Evolutionary conservation across 345 rosid species (phyloP).

Genomic region (Lepidium aucheri): DNA sequence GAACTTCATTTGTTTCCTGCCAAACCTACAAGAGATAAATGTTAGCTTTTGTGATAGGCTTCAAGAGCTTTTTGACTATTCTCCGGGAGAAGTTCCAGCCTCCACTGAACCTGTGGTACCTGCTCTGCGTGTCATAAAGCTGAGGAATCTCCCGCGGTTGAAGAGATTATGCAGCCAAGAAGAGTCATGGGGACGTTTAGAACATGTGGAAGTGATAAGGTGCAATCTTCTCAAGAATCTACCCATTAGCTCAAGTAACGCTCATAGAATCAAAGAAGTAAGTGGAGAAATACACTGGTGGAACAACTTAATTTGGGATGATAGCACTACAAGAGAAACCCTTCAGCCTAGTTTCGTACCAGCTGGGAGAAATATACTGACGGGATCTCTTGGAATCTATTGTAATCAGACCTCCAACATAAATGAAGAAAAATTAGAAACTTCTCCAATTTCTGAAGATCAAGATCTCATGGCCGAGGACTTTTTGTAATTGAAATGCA

Average conservation of each 20-base stretch:
- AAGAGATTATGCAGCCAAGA: constrained; percentile 10
- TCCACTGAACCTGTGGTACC: constrained; percentile 21
- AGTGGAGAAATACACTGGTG: constrained; percentile 35
- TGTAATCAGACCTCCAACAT: neutral
- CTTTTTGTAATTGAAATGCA: neutral
- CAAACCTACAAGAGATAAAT: constrained; percentile 25
- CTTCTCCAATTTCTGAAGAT: neutral
- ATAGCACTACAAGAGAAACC: constrained; percentile 11
- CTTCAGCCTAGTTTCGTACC: constrained; percentile 10
- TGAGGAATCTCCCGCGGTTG: constrained; percentile 29
- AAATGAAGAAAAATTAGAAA: neutral
- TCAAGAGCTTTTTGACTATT: constrained; percentile 14
- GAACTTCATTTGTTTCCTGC: constrained; percentile 25
- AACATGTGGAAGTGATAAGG: constrained; percentile 26
- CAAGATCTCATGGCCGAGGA: neutral
- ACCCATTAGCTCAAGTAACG: constrained; percentile 18
- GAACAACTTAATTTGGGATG: constrained; percentile 22
- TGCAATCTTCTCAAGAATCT: constrained; percentile 22
- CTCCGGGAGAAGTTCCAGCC: neutral
- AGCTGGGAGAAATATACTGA: neutral
- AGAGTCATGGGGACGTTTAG: constrained; percentile 21
- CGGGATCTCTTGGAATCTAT: neutral
- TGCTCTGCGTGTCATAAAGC: constrained; percentile 15
- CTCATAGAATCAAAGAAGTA: constrained; percentile 15
- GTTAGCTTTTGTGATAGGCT: constrained; percentile 30